Evolutionary conservation across 768 basidiomycete species (phyloP).

Genomic region (Mycena venus): DNA sequence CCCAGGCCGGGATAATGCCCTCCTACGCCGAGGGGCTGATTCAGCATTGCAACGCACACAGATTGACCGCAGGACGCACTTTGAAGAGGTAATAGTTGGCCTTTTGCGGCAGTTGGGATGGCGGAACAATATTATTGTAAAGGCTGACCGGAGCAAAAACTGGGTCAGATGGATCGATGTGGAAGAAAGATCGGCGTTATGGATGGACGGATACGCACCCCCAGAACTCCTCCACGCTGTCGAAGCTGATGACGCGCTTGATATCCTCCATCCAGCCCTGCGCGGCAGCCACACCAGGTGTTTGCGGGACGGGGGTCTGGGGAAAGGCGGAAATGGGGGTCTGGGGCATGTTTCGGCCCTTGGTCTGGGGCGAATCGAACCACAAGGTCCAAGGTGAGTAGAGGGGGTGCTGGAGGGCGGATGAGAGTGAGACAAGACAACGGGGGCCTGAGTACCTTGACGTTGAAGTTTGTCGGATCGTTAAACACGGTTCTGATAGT

Average conservation of each 20-base stretch:
- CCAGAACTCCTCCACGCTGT: slow-evolving; percentile 99
- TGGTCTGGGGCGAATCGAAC: slow-evolving; percentile 96
- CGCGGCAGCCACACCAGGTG: slow-evolving; percentile 80
- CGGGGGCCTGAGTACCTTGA: slow-evolving; percentile 74
- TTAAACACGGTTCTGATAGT: slow-evolving; percentile 93
- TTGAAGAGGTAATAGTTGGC: slow-evolving; percentile 99
- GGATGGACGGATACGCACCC: too few species aligned
- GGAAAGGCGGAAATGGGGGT: slow-evolving; percentile 85
- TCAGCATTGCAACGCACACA: neutral
- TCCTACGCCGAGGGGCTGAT: slow-evolving; percentile 68
- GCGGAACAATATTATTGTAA: slow-evolving; percentile 98
- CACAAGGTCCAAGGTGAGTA: slow-evolving; percentile 97
- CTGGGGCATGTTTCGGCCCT: slow-evolving; percentile 90
- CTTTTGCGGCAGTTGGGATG: slow-evolving; percentile 92
- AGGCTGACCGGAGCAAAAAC: slow-evolving; percentile 68
- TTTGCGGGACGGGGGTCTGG: slow-evolving; percentile 79
- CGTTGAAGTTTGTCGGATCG: slow-evolving; percentile 93
- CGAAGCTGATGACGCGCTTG: slow-evolving; percentile 94
- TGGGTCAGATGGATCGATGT: slow-evolving; percentile 16
- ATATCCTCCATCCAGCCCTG: slow-evolving; percentile 99
- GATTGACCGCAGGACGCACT: slow-evolving; percentile 62
- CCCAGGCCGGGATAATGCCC: slow-evolving; percentile 97
- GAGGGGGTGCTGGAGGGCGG: slow-evolving; percentile 86
- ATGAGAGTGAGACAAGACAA: neutral
- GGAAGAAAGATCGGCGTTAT: neutral